These are phyloP conservation scores for Coccomyxa subellipsoidea DNA, from an alignment of 163 green algal species.

Conservation along the genomic window DNA sequence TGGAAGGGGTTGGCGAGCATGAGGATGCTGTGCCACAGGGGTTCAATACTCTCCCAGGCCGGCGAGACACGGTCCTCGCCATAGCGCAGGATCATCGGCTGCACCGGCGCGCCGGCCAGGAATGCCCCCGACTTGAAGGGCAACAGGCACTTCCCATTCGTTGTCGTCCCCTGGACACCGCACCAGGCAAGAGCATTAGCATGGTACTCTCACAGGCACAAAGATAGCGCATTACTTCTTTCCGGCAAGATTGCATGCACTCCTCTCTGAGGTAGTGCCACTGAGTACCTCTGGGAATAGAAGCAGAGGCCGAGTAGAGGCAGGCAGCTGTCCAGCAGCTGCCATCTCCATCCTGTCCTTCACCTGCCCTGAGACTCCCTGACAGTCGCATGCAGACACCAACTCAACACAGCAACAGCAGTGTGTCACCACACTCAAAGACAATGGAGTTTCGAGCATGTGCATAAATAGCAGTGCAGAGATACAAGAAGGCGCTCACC, in stretches of 20 bases:
- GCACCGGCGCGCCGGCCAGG: conserved; percentile 78
- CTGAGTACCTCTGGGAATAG: conserved; percentile 74
- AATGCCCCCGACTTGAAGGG: conserved; percentile 92
- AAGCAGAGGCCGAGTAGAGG: conserved; percentile 53
- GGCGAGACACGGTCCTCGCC: conserved; percentile 50
- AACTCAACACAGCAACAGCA: too few species aligned
- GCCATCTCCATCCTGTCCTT: conserved; percentile 55
- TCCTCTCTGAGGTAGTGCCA: too few species aligned
- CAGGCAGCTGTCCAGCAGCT: not conserved
- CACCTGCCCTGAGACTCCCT: conserved; percentile 50
- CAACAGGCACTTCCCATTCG: conserved; percentile 84
- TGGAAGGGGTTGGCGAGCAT: conserved; percentile 58
- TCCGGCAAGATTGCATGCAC: too few species aligned
- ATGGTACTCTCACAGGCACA: too few species aligned
- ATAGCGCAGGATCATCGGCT: conserved; percentile 76
- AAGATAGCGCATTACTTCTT: too few species aligned
- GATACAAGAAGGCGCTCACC: too few species aligned
- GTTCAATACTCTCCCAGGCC: conserved; percentile 80
- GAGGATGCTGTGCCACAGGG: conserved; percentile 66
- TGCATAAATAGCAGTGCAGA: too few species aligned
- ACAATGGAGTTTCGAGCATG: too few species aligned
- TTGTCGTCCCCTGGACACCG: conserved; percentile 80
- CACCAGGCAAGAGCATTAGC: not conserved
- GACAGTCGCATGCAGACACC: not conserved
- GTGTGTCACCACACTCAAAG: too few species aligned